Percentiles rank a stretch among this genome's conserved stretches.
Evolutionary conservation across 2,329 filamentous ascomycete genomes (phyloP).

Genomic region (Ophiostoma perfectum): DNA sequence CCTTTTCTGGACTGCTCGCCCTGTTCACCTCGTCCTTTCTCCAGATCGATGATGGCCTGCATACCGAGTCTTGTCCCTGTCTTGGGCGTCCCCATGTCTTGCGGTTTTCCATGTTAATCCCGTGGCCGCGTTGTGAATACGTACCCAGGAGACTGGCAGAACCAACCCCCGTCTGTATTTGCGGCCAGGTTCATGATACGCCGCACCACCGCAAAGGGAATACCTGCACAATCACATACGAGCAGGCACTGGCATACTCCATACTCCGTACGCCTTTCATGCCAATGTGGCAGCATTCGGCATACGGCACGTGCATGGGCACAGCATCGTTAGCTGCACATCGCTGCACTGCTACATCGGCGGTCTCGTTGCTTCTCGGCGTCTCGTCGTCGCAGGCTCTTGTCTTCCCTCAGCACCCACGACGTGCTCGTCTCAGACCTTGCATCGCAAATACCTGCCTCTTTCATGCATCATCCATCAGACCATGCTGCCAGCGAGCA

Average conservation of each 20-base stretch:
- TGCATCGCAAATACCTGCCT: conserved; percentile 1
- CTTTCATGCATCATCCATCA: not conserved
- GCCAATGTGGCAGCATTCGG: not conserved
- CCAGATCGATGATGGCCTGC: too few relatives aligned
- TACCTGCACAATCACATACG: too few relatives aligned
- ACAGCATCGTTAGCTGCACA: not conserved
- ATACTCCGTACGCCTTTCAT: not conserved
- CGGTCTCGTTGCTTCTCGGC: too few relatives aligned
- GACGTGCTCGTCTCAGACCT: too few relatives aligned
- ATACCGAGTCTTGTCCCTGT: too few relatives aligned
- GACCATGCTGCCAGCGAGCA: not conserved
- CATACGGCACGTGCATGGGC: conserved; percentile 4
- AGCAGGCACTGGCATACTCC: too few relatives aligned
- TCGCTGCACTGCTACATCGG: too few relatives aligned
- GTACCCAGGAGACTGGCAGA: too few relatives aligned
- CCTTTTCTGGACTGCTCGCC: not conserved
- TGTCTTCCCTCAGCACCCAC: too few relatives aligned
- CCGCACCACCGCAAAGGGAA: too few relatives aligned
- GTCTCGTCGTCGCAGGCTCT: too few relatives aligned
- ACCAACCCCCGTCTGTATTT: too few relatives aligned
- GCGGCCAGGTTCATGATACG: not conserved
- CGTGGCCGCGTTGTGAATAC: not conserved
- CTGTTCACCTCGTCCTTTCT: not conserved
- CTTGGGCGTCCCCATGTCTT: not conserved
- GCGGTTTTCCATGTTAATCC: not conserved